Percentiles rank a stretch among this genome's conserved stretches.
Conservation (phyloP, 2,329 filamentous ascomycete species). For the Cercospora sp. region DNA sequence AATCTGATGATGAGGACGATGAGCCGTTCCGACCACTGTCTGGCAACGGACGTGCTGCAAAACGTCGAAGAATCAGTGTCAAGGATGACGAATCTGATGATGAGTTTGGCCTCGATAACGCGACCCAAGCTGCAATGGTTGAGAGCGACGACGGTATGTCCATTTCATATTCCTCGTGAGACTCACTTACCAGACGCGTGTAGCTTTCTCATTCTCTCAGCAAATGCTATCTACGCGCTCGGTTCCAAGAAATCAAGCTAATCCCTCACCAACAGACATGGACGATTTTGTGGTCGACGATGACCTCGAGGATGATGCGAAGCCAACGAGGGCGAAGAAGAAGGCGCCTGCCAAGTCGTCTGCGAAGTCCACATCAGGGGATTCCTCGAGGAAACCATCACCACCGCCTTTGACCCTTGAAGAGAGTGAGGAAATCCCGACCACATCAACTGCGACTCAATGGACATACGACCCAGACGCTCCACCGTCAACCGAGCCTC, state of each 20-base stretch:
- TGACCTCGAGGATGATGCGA: constrained; percentile 70
- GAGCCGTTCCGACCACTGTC: constrained; percentile 64
- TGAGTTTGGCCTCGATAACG: constrained; percentile 62
- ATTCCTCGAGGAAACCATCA: constrained; percentile 47
- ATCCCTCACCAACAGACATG: constrained; percentile 56
- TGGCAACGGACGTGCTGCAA: constrained; percentile 50
- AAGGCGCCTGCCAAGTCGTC: constrained; percentile 55
- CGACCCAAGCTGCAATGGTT: constrained; percentile 55
- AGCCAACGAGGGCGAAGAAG: constrained; percentile 64
- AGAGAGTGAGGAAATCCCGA: constrained; percentile 53
- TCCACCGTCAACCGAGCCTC: constrained; percentile 52
- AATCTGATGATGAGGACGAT: constrained; percentile 76
- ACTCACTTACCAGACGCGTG: constrained; percentile 26
- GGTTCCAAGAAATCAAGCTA: constrained; percentile 16
- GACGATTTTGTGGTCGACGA: constrained; percentile 87
- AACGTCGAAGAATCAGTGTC: constrained; percentile 63
- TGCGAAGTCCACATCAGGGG: constrained; percentile 27
- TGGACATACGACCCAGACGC: constrained; percentile 74
- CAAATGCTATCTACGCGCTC: not conserved
- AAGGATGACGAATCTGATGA: constrained; percentile 69
- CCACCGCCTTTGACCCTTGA: constrained; percentile 45
- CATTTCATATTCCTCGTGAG: not conserved
- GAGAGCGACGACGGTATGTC: constrained; percentile 62
- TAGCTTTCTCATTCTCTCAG: constrained; percentile 23
- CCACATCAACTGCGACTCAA: constrained; percentile 71